A percentile compares a stretch with the other conserved stretches of the same genome.
Conservation (phyloP, 2,329 filamentous ascomycete species). For the Neophaeococcomyces aloes region DNA sequence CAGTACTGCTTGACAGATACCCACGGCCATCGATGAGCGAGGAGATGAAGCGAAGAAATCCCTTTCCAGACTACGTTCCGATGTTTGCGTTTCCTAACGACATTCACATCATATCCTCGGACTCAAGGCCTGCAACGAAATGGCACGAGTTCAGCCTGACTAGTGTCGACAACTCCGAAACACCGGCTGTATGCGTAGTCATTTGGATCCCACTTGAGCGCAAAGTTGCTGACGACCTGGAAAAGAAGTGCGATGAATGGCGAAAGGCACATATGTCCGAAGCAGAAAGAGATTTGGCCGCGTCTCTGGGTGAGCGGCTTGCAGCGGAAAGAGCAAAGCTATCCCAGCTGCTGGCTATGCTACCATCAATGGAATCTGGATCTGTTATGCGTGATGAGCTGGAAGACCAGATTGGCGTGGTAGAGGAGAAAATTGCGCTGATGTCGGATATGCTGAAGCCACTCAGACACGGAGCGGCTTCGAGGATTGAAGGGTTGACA, state of each 20-base stretch:
- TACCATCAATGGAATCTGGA: slow-evolving; percentile 71
- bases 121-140: slow-evolving; percentile 85
- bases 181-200: slow-evolving; percentile 84
- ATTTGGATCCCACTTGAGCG: slow-evolving; percentile 83
- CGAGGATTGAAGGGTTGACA: slow-evolving; percentile 92
- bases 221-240: slow-evolving; percentile 67
- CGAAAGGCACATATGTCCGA: slow-evolving; percentile 92
- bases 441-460: slow-evolving; percentile 95
- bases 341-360: slow-evolving; percentile 71
- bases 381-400: slow-evolving; percentile 70
- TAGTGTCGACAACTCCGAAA: slow-evolving; percentile 75
- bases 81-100: slow-evolving; percentile 99
- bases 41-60: slow-evolving; percentile 66
- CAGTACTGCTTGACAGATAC: slow-evolving; percentile 89
- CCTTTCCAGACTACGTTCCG: slow-evolving; percentile 92
- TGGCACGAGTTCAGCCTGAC: slow-evolving; percentile 99
- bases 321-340: slow-evolving; percentile 81
- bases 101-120: slow-evolving; percentile 89
- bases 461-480: slow-evolving; percentile 83
- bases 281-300: slow-evolving; percentile 86
- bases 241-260: slow-evolving; percentile 70
- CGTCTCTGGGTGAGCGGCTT: slow-evolving; percentile 78
- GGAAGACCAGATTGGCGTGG: slow-evolving; percentile 87
- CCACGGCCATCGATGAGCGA: slow-evolving; percentile 73
- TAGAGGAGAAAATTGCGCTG: slow-evolving; percentile 91